These are phyloP conservation scores for Psidium friedrichsthalianum DNA, from an alignment of 345 rosid genomes.

Conservation along the genomic window DNA sequence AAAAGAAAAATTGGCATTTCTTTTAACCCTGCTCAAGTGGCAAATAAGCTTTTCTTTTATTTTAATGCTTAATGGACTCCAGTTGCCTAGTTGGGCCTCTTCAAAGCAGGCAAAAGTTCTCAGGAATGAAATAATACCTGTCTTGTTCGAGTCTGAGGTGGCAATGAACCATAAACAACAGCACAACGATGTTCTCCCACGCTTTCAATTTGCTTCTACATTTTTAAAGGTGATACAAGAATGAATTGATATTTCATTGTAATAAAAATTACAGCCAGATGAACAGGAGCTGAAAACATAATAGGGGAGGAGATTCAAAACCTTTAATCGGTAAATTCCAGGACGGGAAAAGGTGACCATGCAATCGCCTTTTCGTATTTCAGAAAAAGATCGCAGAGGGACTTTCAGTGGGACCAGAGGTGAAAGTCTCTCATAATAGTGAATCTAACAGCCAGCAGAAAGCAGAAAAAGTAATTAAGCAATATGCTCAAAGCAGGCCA, in stretches of 20 bases:
- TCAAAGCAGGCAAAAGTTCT: conserved; percentile 8
- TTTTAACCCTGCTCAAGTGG: neutral
- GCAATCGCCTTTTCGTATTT: conserved; percentile 71
- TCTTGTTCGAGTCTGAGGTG: conserved; percentile 86
- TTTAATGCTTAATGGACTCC: neutral
- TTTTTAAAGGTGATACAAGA: neutral
- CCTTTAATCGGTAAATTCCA: conserved; percentile 60
- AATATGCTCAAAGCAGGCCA: neutral
- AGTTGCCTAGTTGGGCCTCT: neutral
- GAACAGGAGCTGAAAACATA: neutral
- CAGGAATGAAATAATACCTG: conserved; percentile 37
- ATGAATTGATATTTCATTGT: neutral
- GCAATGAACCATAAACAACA: conserved; percentile 90
- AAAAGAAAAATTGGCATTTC: neutral
- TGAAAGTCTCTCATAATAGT: conserved; percentile 64
- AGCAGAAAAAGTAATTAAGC: neutral
- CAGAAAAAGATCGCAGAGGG: conserved; percentile 52
- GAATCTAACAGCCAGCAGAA: conserved; percentile 34
- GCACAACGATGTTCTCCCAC: conserved; percentile 76
- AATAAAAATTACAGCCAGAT: neutral
- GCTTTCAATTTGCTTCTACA: conserved; percentile 53
- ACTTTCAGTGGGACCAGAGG: conserved; percentile 59
- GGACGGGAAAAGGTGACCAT: conserved; percentile 79
- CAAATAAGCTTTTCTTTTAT: neutral
- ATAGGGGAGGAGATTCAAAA: conserved; percentile 12